Conservation (phyloP, 768 basidiomycete species). For the Pholiota conissans region DNA sequence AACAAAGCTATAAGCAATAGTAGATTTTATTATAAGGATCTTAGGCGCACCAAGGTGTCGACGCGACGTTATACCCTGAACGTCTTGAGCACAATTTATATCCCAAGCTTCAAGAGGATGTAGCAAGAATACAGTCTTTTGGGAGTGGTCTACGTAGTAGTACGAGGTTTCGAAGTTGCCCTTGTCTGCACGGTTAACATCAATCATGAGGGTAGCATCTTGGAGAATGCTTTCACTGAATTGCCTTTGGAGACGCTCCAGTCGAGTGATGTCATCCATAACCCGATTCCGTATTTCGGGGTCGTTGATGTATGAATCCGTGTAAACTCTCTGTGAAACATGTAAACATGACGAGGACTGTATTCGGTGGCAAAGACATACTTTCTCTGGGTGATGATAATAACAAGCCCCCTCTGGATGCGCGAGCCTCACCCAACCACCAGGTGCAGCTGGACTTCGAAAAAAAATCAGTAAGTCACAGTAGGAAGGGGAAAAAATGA, state of each 20-base stretch:
- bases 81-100: constrained; percentile 29
- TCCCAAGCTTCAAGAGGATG: constrained; percentile 37
- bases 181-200: constrained; percentile 29
- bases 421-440: constrained; percentile 44
- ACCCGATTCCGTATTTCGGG: constrained; percentile 29
- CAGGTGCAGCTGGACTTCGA: constrained; percentile 24
- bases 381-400: constrained; percentile 49
- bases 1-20: too few species aligned
- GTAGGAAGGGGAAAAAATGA: not conserved
- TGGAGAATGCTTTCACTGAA: constrained; percentile 28
- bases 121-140: constrained; percentile 54
- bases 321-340: constrained; percentile 46
- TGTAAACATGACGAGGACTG: not conserved
- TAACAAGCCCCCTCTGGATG: constrained; percentile 69
- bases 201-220: constrained; percentile 45
- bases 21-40: not conserved
- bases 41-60: constrained; percentile 39
- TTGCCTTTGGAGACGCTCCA: constrained; percentile 27
- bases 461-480: not conserved
- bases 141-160: constrained; percentile 39
- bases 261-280: constrained; percentile 29
- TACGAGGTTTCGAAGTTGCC: constrained; percentile 25
- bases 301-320: constrained; percentile 56
- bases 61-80: constrained; percentile 35
- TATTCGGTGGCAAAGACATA: constrained; percentile 18